A percentile compares a stretch with the other conserved stretches of the same genome.
These are phyloP conservation scores for Puccinia triticina DNA, from an alignment of 1,284 basidiomycete genomes.

Conservation along the genomic window DNA sequence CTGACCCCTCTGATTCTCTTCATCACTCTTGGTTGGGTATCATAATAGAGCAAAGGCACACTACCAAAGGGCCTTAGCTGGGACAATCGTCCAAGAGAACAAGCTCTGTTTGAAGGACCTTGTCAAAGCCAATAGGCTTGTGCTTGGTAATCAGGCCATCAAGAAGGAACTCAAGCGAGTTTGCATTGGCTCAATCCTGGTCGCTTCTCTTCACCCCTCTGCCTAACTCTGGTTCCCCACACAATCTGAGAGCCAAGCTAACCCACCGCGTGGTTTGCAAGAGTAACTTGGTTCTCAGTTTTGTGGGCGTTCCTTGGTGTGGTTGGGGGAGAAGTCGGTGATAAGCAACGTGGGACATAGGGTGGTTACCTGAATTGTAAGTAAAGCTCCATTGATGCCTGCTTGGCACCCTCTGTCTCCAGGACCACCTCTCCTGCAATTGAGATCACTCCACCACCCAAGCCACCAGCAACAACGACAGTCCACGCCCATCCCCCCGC, in stretches of 20 bases:
- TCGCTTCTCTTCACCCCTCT: too few relatives aligned
- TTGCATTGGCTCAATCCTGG: too few relatives aligned
- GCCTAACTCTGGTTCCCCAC: too few relatives aligned
- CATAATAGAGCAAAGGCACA: slow-evolving; percentile 36
- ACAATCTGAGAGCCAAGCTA: too few relatives aligned
- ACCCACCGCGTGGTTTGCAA: too few relatives aligned
- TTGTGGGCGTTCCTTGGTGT: too few relatives aligned
- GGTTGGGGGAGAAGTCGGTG: too few relatives aligned
- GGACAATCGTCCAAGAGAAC: slow-evolving; percentile 55
- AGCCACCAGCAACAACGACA: neutral
- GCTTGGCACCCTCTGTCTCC: slow-evolving; percentile 35
- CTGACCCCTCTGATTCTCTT: neutral
- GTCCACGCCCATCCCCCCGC: neutral
- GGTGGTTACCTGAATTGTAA: too few relatives aligned
- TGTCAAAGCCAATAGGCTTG: slow-evolving; percentile 53
- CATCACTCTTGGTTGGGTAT: neutral
- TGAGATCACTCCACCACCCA: neutral
- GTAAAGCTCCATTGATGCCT: too few relatives aligned
- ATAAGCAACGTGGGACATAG: too few relatives aligned
- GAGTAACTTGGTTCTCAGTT: too few relatives aligned
- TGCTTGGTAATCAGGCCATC: slow-evolving; percentile 58
- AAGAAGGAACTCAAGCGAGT: slow-evolving; percentile 55
- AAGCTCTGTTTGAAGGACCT: slow-evolving; percentile 57
- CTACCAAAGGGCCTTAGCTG: slow-evolving; percentile 36
- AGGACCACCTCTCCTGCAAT: slow-evolving; percentile 22